Conservation (phyloP, 1,139 yeast genomes). For the Nakaseomyces nivariensis region DNA sequence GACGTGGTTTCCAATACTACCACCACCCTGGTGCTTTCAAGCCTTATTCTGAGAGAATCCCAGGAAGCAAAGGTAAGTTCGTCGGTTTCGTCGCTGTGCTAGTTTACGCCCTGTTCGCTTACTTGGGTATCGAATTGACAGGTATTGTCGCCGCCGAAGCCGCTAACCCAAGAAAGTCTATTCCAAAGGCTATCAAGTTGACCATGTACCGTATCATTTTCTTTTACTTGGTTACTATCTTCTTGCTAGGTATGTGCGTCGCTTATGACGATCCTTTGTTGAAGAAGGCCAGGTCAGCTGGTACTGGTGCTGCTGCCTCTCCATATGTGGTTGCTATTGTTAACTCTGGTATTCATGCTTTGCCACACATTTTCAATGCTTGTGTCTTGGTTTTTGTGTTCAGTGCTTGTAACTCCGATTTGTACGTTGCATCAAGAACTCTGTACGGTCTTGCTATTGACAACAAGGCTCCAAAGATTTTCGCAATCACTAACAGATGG, state of each 20-base stretch:
- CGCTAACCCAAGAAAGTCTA: constrained; percentile 60
- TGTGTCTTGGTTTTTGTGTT: constrained; percentile 58
- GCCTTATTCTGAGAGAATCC: constrained; percentile 36
- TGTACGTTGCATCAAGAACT: constrained; percentile 62
- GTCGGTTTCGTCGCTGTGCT: constrained; percentile 58
- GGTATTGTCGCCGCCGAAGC: constrained; percentile 74
- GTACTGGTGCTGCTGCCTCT: constrained; percentile 61
- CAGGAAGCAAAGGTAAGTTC: constrained; percentile 42
- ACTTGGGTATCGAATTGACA: constrained; percentile 66
- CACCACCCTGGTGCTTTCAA: constrained; percentile 39
- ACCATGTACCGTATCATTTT: constrained; percentile 68
- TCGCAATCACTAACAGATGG: constrained; percentile 48
- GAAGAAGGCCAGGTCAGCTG: constrained; percentile 28
- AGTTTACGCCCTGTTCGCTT: constrained; percentile 69
- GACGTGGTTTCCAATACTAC: constrained; percentile 44
- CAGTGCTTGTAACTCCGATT: constrained; percentile 64
- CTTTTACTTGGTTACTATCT: constrained; percentile 57
- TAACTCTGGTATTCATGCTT: constrained; percentile 50
- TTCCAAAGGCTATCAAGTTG: constrained; percentile 67
- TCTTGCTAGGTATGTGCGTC: constrained; percentile 66
- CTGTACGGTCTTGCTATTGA: constrained; percentile 53
- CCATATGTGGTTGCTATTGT: constrained; percentile 60
- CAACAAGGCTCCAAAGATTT: constrained; percentile 54
- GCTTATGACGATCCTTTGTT: constrained; percentile 51
- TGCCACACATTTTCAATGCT: constrained; percentile 61